Conservation (phyloP, 768 basidiomycete species). For the Amanita rimosa region DNA sequence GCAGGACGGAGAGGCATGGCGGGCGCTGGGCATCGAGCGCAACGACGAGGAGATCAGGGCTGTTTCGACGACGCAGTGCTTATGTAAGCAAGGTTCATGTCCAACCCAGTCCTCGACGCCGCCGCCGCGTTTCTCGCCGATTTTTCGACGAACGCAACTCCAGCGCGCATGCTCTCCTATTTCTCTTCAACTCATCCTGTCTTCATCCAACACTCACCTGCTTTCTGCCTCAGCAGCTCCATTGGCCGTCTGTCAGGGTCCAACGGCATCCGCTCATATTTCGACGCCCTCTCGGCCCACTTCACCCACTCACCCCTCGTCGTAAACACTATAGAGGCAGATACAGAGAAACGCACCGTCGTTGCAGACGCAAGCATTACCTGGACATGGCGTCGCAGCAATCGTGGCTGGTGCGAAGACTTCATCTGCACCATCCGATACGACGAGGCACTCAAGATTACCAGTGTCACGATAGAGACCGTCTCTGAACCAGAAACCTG, state of each 20-base stretch:
- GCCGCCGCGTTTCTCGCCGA: conserved; percentile 26
- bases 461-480: conserved; percentile 27
- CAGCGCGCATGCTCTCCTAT: conserved; percentile 22
- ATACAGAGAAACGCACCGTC: conserved; percentile 17
- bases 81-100: conserved; percentile 7
- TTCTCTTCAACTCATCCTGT: conserved; percentile 29
- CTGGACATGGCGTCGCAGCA: conserved; percentile 36
- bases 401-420: conserved; percentile 31
- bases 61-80: not conserved
- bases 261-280: conserved; percentile 38
- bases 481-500: conserved; percentile 29
- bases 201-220: conserved; percentile 29
- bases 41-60: conserved; percentile 14
- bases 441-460: conserved; percentile 31
- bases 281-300: conserved; percentile 34
- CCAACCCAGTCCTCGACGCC: conserved; percentile 19
- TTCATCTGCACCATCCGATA: conserved; percentile 33
- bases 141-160: conserved; percentile 20
- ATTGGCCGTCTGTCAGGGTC: conserved; percentile 24
- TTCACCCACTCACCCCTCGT: conserved; percentile 25
- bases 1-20: conserved; percentile 29
- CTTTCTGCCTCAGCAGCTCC: conserved; percentile 20
- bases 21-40: conserved; percentile 18
- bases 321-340: conserved; percentile 14
- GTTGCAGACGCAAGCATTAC: conserved; percentile 24